Conservation (phyloP, 768 basidiomycete species). For the Amyloporia xantha region DNA sequence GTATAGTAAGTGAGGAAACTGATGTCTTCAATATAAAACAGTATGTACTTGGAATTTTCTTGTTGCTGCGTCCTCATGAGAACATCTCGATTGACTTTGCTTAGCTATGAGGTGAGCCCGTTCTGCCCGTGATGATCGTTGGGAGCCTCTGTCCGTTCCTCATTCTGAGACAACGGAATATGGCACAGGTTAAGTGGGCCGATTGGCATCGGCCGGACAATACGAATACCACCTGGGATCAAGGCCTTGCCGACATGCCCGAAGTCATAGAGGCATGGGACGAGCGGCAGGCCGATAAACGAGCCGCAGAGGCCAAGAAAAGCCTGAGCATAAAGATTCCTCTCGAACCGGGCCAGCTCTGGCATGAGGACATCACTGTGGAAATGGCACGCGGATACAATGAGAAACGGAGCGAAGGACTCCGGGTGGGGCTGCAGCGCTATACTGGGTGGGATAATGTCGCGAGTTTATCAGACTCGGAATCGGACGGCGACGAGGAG, state of each 20-base stretch:
- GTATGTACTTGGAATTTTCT: slow-evolving; percentile 4
- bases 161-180: neutral
- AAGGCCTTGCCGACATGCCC: slow-evolving; percentile 15
- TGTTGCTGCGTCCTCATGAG: neutral
- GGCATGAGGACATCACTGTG: slow-evolving; percentile 7
- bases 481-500: neutral
- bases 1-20: slow-evolving; percentile 15
- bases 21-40: slow-evolving; percentile 9
- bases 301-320: slow-evolving; percentile 23
- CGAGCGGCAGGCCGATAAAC: slow-evolving; percentile 23
- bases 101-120: too few species aligned
- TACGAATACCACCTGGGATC: slow-evolving; percentile 50
- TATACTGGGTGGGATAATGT: slow-evolving; percentile 1
- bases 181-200: slow-evolving; percentile 42
- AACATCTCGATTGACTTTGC: too few species aligned
- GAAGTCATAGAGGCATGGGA: slow-evolving; percentile 30
- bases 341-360: neutral
- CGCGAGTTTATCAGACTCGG: neutral
- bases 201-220: slow-evolving; percentile 44
- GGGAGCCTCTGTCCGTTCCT: neutral
- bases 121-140: too few species aligned
- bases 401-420: slow-evolving; percentile 3
- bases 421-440: neutral
- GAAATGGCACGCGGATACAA: slow-evolving; percentile 9
- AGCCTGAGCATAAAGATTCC: slow-evolving; percentile 15